Evolutionary conservation across 1,139 yeast species (phyloP).

Genomic region (Blastobotrys persicus): DNA sequence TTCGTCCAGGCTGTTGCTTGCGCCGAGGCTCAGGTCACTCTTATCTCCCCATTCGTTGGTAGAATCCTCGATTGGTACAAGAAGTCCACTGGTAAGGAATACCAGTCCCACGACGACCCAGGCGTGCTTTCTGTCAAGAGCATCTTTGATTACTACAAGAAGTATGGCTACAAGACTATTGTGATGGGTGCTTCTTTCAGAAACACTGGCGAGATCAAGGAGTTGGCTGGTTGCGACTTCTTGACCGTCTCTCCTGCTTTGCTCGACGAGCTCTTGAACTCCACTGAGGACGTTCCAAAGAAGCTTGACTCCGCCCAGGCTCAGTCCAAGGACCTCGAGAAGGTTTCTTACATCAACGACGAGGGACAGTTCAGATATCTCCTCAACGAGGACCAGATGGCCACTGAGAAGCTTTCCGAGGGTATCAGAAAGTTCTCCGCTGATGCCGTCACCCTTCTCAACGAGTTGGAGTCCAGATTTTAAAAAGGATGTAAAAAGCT

Average conservation of each 20-base stretch:
- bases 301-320: slow-evolving; percentile 67
- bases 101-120: slow-evolving; percentile 80
- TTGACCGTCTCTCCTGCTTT: slow-evolving; percentile 93
- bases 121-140: slow-evolving; percentile 89
- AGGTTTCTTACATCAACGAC: slow-evolving; percentile 78
- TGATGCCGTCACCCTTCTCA: slow-evolving; percentile 83
- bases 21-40: slow-evolving; percentile 95
- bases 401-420: slow-evolving; percentile 95
- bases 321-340: slow-evolving; percentile 54
- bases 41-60: slow-evolving; percentile 98
- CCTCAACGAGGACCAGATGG: slow-evolving; percentile 96
- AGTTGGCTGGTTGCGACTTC: slow-evolving; percentile 96
- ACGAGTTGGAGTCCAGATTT: slow-evolving; percentile 62
- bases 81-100: slow-evolving; percentile 87
- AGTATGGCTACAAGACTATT: slow-evolving; percentile 91
- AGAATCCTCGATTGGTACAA: slow-evolving; percentile 99
- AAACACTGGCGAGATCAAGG: slow-evolving; percentile 93
- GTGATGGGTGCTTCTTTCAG: slow-evolving; percentile 99
- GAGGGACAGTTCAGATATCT: slow-evolving; percentile 89
- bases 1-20: slow-evolving; percentile 98
- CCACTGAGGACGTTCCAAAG: slow-evolving; percentile 75
- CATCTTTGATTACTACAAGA: slow-evolving; percentile 97
- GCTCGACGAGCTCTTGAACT: slow-evolving; percentile 83
- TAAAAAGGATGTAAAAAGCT: no score
- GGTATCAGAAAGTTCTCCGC: slow-evolving; percentile 98